Evolutionary conservation across 257 asterid species (phyloP), one percentile per base, ranked within the genome.

Genomic region (Nicotiana tabacum): DNA sequence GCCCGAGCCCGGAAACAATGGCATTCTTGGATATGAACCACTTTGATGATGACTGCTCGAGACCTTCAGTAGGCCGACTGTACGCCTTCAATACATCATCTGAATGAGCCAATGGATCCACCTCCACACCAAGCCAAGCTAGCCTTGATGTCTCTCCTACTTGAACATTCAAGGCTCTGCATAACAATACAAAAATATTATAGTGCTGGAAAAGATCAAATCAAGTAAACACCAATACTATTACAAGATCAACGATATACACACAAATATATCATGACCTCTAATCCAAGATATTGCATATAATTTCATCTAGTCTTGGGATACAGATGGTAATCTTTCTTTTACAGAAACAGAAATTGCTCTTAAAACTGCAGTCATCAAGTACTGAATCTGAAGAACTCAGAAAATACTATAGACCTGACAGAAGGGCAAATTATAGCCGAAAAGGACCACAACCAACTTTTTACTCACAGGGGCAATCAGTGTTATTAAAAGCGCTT

Each of bases 71-170:
- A 46, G 98, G 97, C 83, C 98, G 88, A 72, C 76, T 95, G 92
- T 96, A 94, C 27, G 94, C 94, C 84, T 91, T 95, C 91, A 91
- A 83, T 53, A 93, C 88, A 84, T 95, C 93, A 32, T 92, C 97
- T 12, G 98, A 89, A 13, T 92, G 92, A 69, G 93, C 93, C 88
- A 94, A 72, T 21, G 92, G 98, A 85, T 96, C 98, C 29, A 87
- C 98, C 88, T 96, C 98, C 32, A 93, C 91, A 11, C 98, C 99
- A 2, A 96, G 93, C 99, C 99, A 96, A 48, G 97, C 93, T 84
- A 91, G 82, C 88, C 97, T 89, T 39, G 99, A 92, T 51, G 92
- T 89, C 89, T 96, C 99, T 85, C 99, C 98, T 78, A 96, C 60
- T 77, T 94, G 98, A 70, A 90, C 93, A 78, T 96, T 96, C 83